Percentiles rank a stretch among this genome's conserved stretches.
These are phyloP conservation scores for Coemansia umbellata DNA, from an alignment of 192 early-diverging fungal genomes.

Conservation along the genomic window DNA sequence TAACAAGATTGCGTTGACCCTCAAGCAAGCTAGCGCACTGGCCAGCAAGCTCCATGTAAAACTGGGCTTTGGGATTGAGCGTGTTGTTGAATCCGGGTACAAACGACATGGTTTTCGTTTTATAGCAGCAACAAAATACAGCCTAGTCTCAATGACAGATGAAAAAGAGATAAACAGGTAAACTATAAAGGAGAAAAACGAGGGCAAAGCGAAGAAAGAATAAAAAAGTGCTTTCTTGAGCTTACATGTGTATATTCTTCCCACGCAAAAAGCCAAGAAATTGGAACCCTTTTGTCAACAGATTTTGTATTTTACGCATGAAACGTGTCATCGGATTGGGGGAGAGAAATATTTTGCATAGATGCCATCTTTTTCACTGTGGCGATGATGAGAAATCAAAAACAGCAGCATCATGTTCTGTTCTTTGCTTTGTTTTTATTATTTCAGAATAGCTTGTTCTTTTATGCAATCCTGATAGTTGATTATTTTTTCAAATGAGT, in stretches of 20 bases:
- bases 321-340: too few relatives aligned
- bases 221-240: too few relatives aligned
- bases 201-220: neutral
- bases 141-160: neutral
- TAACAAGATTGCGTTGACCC: conserved; percentile 64
- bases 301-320: too few relatives aligned
- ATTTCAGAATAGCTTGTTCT: neutral
- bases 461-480: neutral
- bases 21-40: conserved; percentile 64
- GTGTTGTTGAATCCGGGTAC: conserved; percentile 41
- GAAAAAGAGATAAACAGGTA: neutral
- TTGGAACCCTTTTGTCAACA: too few relatives aligned
- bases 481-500: conserved; percentile 21
- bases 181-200: neutral
- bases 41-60: conserved; percentile 63
- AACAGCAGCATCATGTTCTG: neutral
- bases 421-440: neutral
- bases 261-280: too few relatives aligned
- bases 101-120: conserved; percentile 8
- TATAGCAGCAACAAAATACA: neutral
- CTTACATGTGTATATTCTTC: too few relatives aligned
- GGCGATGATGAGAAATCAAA: too few relatives aligned
- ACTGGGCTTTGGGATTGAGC: conserved; percentile 57
- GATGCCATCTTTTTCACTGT: neutral
- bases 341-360: neutral